These are phyloP conservation scores for Malus hybrid DNA, from an alignment of 331 rosid species.

Conservation along the genomic window DNA sequence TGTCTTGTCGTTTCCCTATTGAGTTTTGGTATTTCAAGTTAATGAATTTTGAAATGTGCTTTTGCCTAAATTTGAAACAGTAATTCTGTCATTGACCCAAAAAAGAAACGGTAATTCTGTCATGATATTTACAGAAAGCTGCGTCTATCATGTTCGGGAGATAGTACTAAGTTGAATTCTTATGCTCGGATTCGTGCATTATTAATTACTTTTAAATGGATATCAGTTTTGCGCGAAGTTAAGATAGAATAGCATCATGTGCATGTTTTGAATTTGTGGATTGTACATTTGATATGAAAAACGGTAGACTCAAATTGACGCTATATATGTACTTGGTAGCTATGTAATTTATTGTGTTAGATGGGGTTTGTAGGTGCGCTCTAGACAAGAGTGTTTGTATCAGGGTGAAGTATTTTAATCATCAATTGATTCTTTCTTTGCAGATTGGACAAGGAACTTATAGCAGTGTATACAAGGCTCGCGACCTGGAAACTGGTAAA, in stretches of 20 bases:
- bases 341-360: not conserved
- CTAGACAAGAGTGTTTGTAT: not conserved
- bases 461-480: constrained; percentile 82
- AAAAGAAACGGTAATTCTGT: too few relatives aligned
- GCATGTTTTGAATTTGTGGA: not conserved
- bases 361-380: not conserved
- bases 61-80: too few relatives aligned
- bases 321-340: not conserved
- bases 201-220: not conserved
- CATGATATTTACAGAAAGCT: too few relatives aligned
- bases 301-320: not conserved
- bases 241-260: not conserved
- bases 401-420: not conserved
- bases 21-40: too few relatives aligned
- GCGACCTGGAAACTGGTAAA: constrained; percentile 78
- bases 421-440: not conserved
- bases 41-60: too few relatives aligned
- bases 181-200: too few relatives aligned
- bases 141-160: too few relatives aligned
- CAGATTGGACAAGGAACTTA: constrained; percentile 20
- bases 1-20: too few relatives aligned
- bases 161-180: too few relatives aligned
- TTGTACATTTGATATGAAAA: not conserved
- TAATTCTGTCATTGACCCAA: too few relatives aligned
- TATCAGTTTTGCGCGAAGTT: not conserved